Evolutionary conservation across 2,329 filamentous ascomycete genomes (phyloP), one percentile per base, ranked within the genome.

Genomic region (Xylaria arbuscula): DNA sequence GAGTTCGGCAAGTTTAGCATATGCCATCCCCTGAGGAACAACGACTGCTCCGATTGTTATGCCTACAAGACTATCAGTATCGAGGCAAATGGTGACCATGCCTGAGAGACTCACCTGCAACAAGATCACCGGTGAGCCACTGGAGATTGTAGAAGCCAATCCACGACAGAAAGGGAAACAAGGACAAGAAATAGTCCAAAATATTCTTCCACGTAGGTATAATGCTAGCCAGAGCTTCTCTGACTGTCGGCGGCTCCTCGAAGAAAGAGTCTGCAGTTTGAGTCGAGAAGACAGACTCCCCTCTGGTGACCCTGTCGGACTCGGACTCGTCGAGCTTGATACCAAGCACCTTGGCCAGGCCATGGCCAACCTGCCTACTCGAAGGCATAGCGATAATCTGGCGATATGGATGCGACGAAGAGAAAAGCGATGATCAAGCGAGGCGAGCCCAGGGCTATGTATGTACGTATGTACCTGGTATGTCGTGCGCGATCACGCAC

Each of bases 1-100:
- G n/a, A 98, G 85, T 69, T 90, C 87, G 53, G 95, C 95, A 32
- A 98, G 86, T 69, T 90, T 85, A 36, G 95, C 94, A 81, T 98
- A 98, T 0, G 95, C 94, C 95, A 98, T 98, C 70, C 93, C 92
- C 78, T 98, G 95, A 6, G 95, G 95, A n/a, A 98, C 93, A 32
- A 98, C 94, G 28, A 89, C 84, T 42, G 86, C 85, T n/a, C 87
- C 87, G 65, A 88, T 85, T 2, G 87, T 89, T 74, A 85, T 82
- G 65, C 82, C 82, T 83, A 15, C 62, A 24, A 54, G 1, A 38
- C 53, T n/a, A 55, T 72, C 28, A 74, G 67, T 24, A 60, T 58
- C 42, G 24, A 45, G 81, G 74, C 34, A 17, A 36, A 1, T 22
- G n/a, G 3, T 32, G 17, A 10, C 36, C 75, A 61, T 10, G 10